Evolutionary conservation across 1,139 yeast genomes (phyloP).

Genomic region (Trichomonascaceae sp.): DNA sequence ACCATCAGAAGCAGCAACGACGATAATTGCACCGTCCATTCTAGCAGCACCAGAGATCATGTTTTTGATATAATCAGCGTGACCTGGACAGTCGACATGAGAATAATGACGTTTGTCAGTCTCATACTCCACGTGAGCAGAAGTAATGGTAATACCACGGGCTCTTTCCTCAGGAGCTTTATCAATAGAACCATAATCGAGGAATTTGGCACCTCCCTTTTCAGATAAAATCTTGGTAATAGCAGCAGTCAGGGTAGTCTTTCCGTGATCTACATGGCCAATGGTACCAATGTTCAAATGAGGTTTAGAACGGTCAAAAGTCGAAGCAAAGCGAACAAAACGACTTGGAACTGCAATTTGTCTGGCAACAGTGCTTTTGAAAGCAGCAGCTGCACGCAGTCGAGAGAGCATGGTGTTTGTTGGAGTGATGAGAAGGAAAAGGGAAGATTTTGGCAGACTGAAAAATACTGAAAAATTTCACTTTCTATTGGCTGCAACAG

Average conservation of each 20-base stretch:
- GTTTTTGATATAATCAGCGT: conserved; percentile 96
- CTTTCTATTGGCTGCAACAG: background rate
- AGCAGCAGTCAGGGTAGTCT: conserved; percentile 97
- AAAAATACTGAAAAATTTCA: background rate
- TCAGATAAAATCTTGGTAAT: conserved; percentile 89
- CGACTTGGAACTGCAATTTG: background rate
- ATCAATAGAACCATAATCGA: conserved; percentile 91
- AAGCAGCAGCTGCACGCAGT: conserved; percentile 9
- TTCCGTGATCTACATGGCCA: conserved; percentile 98
- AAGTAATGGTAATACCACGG: conserved; percentile 97
- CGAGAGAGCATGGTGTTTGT: conserved; percentile 5
- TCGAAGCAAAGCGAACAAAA: conserved; percentile 18
- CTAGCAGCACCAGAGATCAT: conserved; percentile 99
- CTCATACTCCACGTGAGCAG: conserved; percentile 95
- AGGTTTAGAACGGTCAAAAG: conserved; percentile 52
- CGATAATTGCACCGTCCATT: conserved; percentile 99
- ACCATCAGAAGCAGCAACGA: conserved; percentile 98
- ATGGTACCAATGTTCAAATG: conserved; percentile 95
- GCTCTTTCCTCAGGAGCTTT: conserved; percentile 99
- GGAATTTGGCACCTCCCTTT: conserved; percentile 83
- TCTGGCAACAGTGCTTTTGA: conserved; percentile 5
- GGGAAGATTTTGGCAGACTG: conserved; percentile 1
- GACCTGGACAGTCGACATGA: conserved; percentile 98
- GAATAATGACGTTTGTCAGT: conserved; percentile 91
- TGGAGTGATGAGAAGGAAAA: background rate